These are phyloP conservation scores for Aureobasidium mangrovei DNA, from an alignment of 2,329 filamentous ascomycete genomes.

Conservation along the genomic window DNA sequence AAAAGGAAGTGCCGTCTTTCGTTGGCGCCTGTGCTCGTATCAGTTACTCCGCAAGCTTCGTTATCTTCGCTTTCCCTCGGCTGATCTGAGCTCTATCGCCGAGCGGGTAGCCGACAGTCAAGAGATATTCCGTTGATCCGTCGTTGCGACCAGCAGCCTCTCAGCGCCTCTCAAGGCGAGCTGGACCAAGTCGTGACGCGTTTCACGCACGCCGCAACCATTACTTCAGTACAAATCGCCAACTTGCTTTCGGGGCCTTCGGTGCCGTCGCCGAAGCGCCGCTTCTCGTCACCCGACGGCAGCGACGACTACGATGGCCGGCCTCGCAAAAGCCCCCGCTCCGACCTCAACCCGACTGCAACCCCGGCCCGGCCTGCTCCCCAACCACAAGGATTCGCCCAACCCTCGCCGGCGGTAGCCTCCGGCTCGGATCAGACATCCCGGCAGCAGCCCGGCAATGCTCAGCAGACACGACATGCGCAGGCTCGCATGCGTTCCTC, in stretches of 20 bases:
- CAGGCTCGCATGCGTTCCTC: conserved; percentile 57
- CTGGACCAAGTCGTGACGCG: conserved; percentile 11
- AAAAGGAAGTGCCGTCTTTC: not conserved
- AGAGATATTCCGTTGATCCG: conserved; percentile 9
- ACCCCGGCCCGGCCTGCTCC: conserved; percentile 1
- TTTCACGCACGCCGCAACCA: conserved; percentile 13
- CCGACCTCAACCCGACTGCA: not conserved
- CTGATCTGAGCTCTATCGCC: conserved; percentile 10
- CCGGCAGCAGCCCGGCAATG: not conserved
- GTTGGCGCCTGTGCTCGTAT: not conserved
- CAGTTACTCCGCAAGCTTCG: conserved; percentile 6
- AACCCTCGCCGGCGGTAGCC: not conserved
- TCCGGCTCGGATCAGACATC: not conserved
- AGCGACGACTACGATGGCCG: conserved; percentile 11
- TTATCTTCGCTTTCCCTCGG: conserved; percentile 13
- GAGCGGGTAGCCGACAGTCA: conserved; percentile 6
- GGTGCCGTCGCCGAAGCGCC: conserved; percentile 12
- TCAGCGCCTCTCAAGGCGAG: not conserved
- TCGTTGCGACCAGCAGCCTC: not conserved
- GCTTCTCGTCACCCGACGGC: conserved; percentile 10
- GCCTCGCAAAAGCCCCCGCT: conserved; percentile 10
- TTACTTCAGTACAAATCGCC: conserved; percentile 12
- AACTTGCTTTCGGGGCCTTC: conserved; percentile 13
- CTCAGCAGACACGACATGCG: conserved; percentile 12
- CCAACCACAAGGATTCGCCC: not conserved